Percentiles rank a stretch among this genome's conserved stretches.
These are phyloP conservation scores for Histomonas meleagridis DNA, from an alignment of 208 protist species.

Conservation along the genomic window DNA sequence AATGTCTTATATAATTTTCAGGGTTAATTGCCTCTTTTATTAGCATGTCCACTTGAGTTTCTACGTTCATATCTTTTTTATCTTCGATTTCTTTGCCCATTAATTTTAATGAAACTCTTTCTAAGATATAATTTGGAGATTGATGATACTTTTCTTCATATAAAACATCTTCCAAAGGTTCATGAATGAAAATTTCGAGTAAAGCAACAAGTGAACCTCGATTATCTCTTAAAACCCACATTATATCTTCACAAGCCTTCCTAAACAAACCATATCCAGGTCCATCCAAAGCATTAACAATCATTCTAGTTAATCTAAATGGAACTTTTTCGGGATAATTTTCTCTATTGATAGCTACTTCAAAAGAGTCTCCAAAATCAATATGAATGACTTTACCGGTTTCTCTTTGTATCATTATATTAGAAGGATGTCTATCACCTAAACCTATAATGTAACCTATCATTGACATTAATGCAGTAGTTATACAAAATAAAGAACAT, in stretches of 20 bases:
- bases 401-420: slow-evolving; percentile 40
- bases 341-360: slow-evolving; percentile 40
- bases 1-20: not conserved
- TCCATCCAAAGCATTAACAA: slow-evolving; percentile 51
- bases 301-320: slow-evolving; percentile 53
- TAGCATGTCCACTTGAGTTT: not conserved
- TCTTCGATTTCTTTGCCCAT: not conserved
- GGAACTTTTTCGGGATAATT: slow-evolving; percentile 48
- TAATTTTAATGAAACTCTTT: not conserved
- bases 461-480: not conserved
- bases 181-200: slow-evolving; percentile 45
- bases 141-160: not conserved
- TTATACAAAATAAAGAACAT: not conserved
- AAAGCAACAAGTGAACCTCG: slow-evolving; percentile 39
- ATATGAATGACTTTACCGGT: slow-evolving; percentile 50
- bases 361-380: slow-evolving; percentile 49
- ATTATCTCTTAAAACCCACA: slow-evolving; percentile 40
- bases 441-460: slow-evolving; percentile 22
- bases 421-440: slow-evolving; percentile 31
- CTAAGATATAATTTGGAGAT: too few relatives aligned
- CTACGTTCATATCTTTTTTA: not conserved
- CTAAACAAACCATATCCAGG: slow-evolving; percentile 66
- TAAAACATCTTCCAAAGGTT: slow-evolving; percentile 33
- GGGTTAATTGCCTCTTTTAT: not conserved
- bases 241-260: slow-evolving; percentile 59